Conservation (phyloP, 495 filamentous ascomycete genomes). For the Penicillium ochrochloron region DNA sequence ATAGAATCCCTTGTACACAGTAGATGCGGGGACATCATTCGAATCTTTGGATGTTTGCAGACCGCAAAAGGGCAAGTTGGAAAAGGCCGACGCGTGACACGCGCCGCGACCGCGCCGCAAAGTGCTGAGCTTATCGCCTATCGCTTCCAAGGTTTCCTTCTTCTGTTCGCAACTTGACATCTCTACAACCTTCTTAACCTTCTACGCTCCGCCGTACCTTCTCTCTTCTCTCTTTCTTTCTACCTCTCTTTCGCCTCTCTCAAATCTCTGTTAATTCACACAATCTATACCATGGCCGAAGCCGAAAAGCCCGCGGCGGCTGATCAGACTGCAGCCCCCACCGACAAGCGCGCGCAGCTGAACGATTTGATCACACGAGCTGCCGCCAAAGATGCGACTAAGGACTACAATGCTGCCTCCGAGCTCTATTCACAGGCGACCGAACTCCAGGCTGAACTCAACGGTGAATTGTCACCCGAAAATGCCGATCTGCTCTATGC, state of each 20-base stretch:
- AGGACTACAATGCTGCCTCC: slow-evolving; percentile 80
- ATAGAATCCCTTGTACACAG: neutral
- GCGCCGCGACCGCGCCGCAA: slow-evolving; percentile 20
- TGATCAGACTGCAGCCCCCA: slow-evolving; percentile 2
- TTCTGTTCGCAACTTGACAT: slow-evolving; percentile 3
- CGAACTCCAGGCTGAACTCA: slow-evolving; percentile 86
- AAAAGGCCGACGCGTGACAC: slow-evolving; percentile 30
- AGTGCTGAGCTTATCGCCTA: slow-evolving; percentile 13
- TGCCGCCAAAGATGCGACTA: slow-evolving; percentile 75
- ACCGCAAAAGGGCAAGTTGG: slow-evolving; percentile 10
- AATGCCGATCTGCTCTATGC: slow-evolving; percentile 93
- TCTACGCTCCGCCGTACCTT: slow-evolving; percentile 3
- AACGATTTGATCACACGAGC: slow-evolving; percentile 59
- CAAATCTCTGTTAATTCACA: neutral
- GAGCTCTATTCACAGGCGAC: slow-evolving; percentile 88
- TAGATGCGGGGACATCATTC: neutral
- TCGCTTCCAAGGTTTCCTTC: slow-evolving; percentile 1
- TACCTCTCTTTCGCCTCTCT: neutral
- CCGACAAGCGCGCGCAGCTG: slow-evolving; percentile 38
- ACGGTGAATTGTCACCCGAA: slow-evolving; percentile 85
- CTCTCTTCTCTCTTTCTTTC: neutral
- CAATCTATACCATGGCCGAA: slow-evolving; percentile 29
- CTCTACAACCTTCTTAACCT: neutral
- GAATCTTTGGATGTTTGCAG: neutral
- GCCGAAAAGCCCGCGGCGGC: slow-evolving; percentile 15